A percentile compares a stretch with the other conserved stretches of the same genome.
phyloP scores from a whole-genome alignment of 257 asterid genomes.

The Nemophila menziesii region DNA sequence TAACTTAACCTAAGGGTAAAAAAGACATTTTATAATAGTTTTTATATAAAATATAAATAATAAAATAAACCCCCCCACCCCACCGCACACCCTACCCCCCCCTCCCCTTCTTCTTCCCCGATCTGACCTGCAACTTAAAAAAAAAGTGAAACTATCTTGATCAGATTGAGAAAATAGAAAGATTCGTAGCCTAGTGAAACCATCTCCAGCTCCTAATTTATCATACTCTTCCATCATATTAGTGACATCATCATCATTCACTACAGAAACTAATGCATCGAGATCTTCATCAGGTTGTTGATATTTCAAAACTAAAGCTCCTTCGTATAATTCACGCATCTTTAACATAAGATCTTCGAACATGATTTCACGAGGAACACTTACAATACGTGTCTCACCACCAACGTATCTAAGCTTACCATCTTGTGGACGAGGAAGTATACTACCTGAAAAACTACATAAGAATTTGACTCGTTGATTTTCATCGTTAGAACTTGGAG shows the following conservation, averaged over 20 bases:
- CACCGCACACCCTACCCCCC: too few relatives aligned
- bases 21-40: too few relatives aligned
- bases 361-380: constrained; percentile 61
- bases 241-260: constrained; percentile 87
- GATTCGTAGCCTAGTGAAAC: constrained; percentile 80
- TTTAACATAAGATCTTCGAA: constrained; percentile 76
- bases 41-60: too few relatives aligned
- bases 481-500: constrained; percentile 44
- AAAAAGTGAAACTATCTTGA: too few relatives aligned
- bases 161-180: constrained; percentile 56
- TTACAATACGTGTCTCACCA: constrained; percentile 85
- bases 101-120: too few relatives aligned
- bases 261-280: constrained; percentile 93
- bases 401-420: constrained; percentile 96
- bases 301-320: constrained; percentile 58
- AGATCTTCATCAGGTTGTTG: constrained; percentile 99
- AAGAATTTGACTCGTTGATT: constrained; percentile 71
- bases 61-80: too few relatives aligned
- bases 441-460: constrained; percentile 83
- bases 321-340: constrained; percentile 89
- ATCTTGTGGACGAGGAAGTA: constrained; percentile 91
- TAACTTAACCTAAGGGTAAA: too few relatives aligned
- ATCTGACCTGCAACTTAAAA: too few relatives aligned
- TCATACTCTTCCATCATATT: constrained; percentile 99
- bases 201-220: constrained; percentile 71